Evolutionary conservation across 768 basidiomycete species (phyloP).

Genomic region (Lactarius pseudohatsudake): DNA sequence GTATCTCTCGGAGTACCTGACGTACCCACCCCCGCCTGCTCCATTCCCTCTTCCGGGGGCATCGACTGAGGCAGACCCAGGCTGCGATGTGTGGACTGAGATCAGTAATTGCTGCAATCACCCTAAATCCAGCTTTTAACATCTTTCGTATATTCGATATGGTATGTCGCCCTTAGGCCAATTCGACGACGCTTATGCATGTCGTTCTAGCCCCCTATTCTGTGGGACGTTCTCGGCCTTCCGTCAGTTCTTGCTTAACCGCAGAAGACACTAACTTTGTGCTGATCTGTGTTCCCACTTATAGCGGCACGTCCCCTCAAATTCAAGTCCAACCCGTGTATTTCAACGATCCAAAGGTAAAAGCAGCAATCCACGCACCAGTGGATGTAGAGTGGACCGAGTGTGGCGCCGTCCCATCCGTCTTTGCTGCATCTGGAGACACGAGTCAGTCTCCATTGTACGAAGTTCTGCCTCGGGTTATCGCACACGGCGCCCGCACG

Average conservation of each 20-base stretch:
- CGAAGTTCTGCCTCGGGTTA: conserved; percentile 22
- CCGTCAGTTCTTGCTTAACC: conserved; percentile 15
- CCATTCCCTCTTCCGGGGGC: conserved; percentile 25
- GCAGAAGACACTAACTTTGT: no score
- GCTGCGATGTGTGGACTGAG: conserved; percentile 18
- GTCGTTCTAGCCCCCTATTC: conserved; percentile 18
- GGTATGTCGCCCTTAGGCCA: conserved; percentile 1
- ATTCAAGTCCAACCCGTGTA: conserved; percentile 26
- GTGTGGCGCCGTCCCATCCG: conserved; percentile 2
- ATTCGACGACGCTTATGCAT: not conserved
- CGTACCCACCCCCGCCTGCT: conserved; percentile 26
- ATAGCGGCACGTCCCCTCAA: conserved; percentile 27
- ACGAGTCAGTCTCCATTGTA: conserved; percentile 4
- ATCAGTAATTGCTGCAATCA: conserved; percentile 13
- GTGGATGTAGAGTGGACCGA: conserved; percentile 24
- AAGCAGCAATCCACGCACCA: conserved; percentile 29
- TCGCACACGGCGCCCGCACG: conserved; percentile 12
- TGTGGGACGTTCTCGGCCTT: conserved; percentile 28
- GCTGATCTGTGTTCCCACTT: not conserved
- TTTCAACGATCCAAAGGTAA: conserved; percentile 29
- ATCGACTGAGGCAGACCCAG: conserved; percentile 13
- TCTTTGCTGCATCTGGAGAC: conserved; percentile 17
- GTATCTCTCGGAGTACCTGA: conserved; percentile 20
- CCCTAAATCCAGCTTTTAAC: conserved; percentile 28
- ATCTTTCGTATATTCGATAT: conserved; percentile 28